Percentiles rank a stretch among this genome's conserved stretches.
Evolutionary conservation across 2,329 filamentous ascomycete species (phyloP).

Genomic region (Diaporthe vaccinii): DNA sequence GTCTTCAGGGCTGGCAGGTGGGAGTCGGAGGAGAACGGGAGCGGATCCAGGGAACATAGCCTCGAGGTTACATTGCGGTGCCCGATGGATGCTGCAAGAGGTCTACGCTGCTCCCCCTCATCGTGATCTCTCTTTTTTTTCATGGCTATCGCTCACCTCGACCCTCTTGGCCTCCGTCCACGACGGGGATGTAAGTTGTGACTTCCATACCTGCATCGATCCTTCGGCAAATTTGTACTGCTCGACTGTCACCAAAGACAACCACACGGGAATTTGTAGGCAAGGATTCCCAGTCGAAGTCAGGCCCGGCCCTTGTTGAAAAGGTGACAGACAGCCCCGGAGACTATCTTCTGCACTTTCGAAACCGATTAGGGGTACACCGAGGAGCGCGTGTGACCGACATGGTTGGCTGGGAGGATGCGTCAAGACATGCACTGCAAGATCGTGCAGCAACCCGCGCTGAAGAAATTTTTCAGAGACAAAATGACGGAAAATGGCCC

Average conservation of each 20-base stretch:
- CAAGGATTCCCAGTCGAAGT: background rate
- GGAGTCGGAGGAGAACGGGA: too few species aligned
- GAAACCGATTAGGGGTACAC: background rate
- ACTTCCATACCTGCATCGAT: background rate
- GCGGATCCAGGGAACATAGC: background rate
- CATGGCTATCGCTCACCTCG: too few species aligned
- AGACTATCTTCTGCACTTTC: background rate
- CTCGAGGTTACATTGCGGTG: background rate
- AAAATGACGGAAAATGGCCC: background rate
- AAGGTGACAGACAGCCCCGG: background rate
- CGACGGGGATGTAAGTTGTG: background rate
- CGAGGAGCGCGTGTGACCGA: background rate
- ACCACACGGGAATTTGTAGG: background rate
- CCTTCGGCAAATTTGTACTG: background rate
- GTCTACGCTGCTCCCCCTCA: background rate
- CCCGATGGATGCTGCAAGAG: background rate
- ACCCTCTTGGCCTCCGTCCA: background rate
- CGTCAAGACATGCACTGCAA: background rate
- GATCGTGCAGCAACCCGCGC: background rate
- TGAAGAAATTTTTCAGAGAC: background rate
- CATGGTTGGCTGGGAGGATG: constrained; percentile 1
- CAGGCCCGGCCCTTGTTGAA: accelerated
- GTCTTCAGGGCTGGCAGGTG: background rate
- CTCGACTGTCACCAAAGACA: background rate
- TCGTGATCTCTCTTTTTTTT: background rate